These are phyloP conservation scores for Calendula officinalis DNA, from an alignment of 129 eudicot species.

Conservation along the genomic window DNA sequence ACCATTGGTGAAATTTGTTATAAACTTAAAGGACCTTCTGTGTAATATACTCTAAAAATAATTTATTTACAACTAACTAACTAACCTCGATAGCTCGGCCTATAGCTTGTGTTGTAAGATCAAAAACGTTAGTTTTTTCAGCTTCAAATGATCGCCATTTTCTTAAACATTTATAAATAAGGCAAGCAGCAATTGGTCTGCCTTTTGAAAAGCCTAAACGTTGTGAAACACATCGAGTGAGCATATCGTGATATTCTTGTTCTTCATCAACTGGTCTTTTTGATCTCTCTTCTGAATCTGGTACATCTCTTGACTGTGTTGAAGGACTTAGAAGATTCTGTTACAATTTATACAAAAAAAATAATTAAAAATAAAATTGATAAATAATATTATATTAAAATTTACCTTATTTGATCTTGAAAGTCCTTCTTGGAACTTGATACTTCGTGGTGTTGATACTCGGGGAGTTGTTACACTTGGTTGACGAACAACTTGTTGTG, in stretches of 20 bases:
- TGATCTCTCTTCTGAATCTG: slow-evolving; percentile 72
- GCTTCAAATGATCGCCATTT: slow-evolving; percentile 96
- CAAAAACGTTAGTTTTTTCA: slow-evolving; percentile 86
- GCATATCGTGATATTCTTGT: slow-evolving; percentile 90
- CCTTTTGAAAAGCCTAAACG: slow-evolving; percentile 84
- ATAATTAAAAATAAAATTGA: neutral
- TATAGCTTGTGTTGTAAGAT: slow-evolving; percentile 80
- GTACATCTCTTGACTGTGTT: slow-evolving; percentile 44
- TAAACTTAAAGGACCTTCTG: too few relatives aligned
- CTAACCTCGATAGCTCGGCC: slow-evolving; percentile 94
- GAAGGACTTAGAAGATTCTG: slow-evolving; percentile 74
- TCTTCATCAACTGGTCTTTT: slow-evolving; percentile 78
- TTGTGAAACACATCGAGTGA: slow-evolving; percentile 81
- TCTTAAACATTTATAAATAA: slow-evolving; percentile 82
- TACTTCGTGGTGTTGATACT: slow-evolving; percentile 55
- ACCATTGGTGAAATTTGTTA: too few relatives aligned
- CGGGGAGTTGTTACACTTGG: slow-evolving; percentile 71
- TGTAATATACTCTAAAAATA: too few relatives aligned
- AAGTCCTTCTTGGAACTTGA: slow-evolving; percentile 52
- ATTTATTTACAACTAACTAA: neutral
- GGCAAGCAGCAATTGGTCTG: slow-evolving; percentile 92
- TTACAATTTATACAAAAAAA: slow-evolving; percentile 18
- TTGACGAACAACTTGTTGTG: slow-evolving; percentile 81
- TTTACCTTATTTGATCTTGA: slow-evolving; percentile 78
- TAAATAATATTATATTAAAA: neutral